These are phyloP conservation scores for Coccomyxa sp. DNA, from an alignment of 139 green algal genomes.

Conservation along the genomic window DNA sequence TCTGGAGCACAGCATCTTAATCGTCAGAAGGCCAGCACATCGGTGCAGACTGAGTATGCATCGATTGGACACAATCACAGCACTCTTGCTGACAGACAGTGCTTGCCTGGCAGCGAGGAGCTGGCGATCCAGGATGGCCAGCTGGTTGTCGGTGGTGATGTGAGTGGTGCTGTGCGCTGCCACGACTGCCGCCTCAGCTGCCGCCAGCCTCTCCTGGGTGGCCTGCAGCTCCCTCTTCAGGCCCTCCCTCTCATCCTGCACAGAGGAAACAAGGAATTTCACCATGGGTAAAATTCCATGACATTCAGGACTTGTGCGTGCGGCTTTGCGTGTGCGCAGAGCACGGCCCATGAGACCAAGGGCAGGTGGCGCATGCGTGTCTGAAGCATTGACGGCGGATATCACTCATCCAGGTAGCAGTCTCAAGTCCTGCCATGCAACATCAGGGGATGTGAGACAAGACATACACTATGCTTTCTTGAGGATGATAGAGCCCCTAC, in stretches of 20 bases:
- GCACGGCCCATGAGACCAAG: too few relatives aligned
- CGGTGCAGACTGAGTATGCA: not conserved
- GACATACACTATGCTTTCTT: not conserved
- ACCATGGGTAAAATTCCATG: too few relatives aligned
- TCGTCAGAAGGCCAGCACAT: not conserved
- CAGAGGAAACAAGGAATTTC: too few relatives aligned
- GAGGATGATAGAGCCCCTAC: not conserved
- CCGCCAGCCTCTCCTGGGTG: not conserved
- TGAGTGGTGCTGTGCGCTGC: not conserved
- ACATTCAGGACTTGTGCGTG: too few relatives aligned
- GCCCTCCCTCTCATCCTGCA: conserved; percentile 10
- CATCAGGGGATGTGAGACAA: not conserved
- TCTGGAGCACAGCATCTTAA: too few relatives aligned
- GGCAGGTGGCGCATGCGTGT: too few relatives aligned
- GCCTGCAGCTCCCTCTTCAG: conserved; percentile 5
- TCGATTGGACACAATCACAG: too few relatives aligned
- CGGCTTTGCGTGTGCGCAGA: too few relatives aligned
- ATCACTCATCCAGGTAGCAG: too few relatives aligned
- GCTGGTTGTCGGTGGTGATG: not conserved
- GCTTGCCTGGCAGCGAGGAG: not conserved
- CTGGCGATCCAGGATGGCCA: not conserved
- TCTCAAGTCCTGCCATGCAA: too few relatives aligned
- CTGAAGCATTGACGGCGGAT: too few relatives aligned
- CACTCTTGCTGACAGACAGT: too few relatives aligned
- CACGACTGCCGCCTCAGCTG: not conserved